A percentile compares a stretch with the other conserved stretches of the same genome.
Evolutionary conservation across 257 asterid genomes (phyloP).

Genomic region (Plantago elongata): DNA sequence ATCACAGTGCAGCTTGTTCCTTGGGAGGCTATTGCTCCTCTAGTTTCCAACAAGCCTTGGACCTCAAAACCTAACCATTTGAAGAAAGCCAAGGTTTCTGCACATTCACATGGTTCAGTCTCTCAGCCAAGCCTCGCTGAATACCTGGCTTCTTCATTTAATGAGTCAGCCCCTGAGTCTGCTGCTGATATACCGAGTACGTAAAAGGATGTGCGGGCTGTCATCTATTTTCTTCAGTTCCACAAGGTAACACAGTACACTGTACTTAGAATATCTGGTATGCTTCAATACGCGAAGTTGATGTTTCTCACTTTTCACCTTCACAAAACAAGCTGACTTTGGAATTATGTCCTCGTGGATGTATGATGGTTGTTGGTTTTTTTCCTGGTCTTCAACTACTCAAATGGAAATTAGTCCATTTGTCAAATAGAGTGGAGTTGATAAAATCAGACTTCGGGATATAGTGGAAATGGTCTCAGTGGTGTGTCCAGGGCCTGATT

Average conservation of each 20-base stretch:
- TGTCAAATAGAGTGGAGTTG: not conserved
- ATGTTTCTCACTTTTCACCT: not conserved
- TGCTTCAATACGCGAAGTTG: not conserved
- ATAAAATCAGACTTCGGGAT: too few relatives aligned
- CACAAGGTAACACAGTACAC: too few relatives aligned
- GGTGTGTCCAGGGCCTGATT: too few relatives aligned
- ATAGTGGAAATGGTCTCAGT: too few relatives aligned
- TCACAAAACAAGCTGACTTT: not conserved
- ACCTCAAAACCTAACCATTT: conserved; percentile 40
- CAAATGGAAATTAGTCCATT: not conserved
- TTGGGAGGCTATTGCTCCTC: conserved; percentile 37
- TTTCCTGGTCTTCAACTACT: not conserved
- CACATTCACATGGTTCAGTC: conserved; percentile 26
- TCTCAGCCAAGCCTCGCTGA: conserved; percentile 63
- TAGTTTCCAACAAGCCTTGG: conserved; percentile 30
- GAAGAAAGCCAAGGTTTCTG: conserved; percentile 59
- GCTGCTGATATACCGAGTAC: conserved; percentile 21
- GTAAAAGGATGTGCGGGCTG: conserved; percentile 8
- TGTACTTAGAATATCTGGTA: too few relatives aligned
- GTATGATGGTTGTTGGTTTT: not conserved
- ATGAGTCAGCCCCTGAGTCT: conserved; percentile 33
- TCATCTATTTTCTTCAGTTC: not conserved
- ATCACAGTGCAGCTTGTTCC: conserved; percentile 43
- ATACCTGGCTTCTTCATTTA: conserved; percentile 62
- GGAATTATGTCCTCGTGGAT: not conserved